These are phyloP conservation scores for Scalesia atractyloides DNA, from an alignment of 129 eudicot species.

Conservation along the genomic window DNA sequence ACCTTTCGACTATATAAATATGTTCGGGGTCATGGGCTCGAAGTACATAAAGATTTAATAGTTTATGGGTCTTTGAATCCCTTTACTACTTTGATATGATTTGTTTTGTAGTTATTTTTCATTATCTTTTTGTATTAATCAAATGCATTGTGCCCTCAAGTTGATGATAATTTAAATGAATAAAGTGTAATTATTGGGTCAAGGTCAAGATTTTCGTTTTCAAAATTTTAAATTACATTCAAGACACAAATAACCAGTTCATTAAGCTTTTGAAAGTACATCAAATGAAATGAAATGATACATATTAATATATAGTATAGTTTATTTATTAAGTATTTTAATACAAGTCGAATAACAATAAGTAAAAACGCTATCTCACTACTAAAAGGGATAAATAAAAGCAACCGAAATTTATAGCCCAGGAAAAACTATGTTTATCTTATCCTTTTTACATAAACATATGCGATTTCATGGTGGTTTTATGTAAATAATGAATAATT, in stretches of 20 bases:
- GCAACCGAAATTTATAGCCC: too few relatives aligned
- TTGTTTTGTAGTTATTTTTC: conserved; percentile 21
- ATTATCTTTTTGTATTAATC: conserved; percentile 14
- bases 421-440: too few relatives aligned
- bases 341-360: neutral
- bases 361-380: neutral
- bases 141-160: conserved; percentile 13
- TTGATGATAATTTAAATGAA: conserved; percentile 10
- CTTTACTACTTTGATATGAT: conserved; percentile 22
- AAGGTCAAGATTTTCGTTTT: conserved; percentile 9
- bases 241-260: conserved; percentile 21
- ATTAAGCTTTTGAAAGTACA: conserved; percentile 18
- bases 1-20: conserved; percentile 31
- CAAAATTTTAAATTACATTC: conserved; percentile 16
- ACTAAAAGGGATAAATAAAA: neutral
- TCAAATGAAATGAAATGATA: conserved; percentile 14
- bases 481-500: neutral
- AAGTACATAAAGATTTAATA: conserved; percentile 43
- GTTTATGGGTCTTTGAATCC: conserved; percentile 25
- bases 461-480: neutral
- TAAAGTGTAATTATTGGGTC: conserved; percentile 31
- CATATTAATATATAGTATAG: neutral
- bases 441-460: too few relatives aligned
- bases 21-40: conserved; percentile 51
- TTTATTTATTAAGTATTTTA: neutral